phyloP scores from a whole-genome alignment of 1,284 basidiomycete species.

The Cutaneotrichosporon cyanovorans region DNA sequence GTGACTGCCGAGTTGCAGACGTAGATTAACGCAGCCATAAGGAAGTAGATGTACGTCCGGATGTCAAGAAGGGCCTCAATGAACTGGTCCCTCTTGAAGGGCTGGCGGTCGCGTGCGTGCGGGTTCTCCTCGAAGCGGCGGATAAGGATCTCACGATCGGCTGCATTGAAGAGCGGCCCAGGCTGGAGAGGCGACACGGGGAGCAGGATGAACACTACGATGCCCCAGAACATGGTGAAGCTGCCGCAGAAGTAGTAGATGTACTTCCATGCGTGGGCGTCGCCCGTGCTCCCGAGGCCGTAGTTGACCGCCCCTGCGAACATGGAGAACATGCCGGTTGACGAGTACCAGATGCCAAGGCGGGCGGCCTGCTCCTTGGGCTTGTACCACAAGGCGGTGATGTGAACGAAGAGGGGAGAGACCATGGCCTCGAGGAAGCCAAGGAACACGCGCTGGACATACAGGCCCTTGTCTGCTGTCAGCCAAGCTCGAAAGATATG shows the following conservation, averaged over 20 bases:
- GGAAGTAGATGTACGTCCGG: slow-evolving; percentile 48
- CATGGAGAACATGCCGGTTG: slow-evolving; percentile 47
- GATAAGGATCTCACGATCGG: slow-evolving; percentile 41
- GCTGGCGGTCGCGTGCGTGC: slow-evolving; percentile 28
- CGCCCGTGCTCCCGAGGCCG: slow-evolving; percentile 44
- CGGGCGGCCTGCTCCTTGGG: slow-evolving; percentile 41
- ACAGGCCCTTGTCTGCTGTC: slow-evolving; percentile 40
- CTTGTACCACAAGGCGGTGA: slow-evolving; percentile 51
- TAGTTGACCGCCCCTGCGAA: slow-evolving; percentile 50
- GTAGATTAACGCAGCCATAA: slow-evolving; percentile 44
- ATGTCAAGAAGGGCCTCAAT: slow-evolving; percentile 46
- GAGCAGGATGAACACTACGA: slow-evolving; percentile 45
- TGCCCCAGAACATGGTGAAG: slow-evolving; percentile 48
- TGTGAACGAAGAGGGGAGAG: slow-evolving; percentile 49
- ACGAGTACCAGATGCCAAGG: slow-evolving; percentile 50
- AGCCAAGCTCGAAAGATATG: no score
- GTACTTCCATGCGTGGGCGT: slow-evolving; percentile 48
- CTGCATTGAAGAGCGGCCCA: slow-evolving; percentile 40
- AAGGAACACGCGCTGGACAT: slow-evolving; percentile 49
- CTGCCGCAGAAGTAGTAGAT: slow-evolving; percentile 50
- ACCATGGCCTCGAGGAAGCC: slow-evolving; percentile 48
- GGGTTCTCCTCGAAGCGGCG: slow-evolving; percentile 42
- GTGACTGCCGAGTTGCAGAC: slow-evolving; percentile 45
- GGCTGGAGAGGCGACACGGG: slow-evolving; percentile 47
- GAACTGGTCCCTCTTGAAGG: slow-evolving; percentile 43